Conservation (phyloP, 2,329 filamentous ascomycete genomes). For the Mariannaea elegans region DNA sequence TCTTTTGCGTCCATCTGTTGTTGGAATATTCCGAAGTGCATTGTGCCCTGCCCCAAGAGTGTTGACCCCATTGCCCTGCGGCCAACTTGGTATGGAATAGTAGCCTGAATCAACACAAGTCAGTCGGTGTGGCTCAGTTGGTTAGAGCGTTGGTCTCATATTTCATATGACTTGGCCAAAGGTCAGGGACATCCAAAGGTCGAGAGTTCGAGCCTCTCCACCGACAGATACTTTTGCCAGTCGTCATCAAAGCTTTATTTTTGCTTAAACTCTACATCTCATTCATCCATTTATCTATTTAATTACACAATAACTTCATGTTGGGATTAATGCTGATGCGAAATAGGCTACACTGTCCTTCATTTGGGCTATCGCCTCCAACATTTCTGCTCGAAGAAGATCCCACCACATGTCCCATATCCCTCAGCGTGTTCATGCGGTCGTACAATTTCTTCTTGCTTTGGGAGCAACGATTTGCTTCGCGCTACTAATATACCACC, state of each 20-base stretch:
- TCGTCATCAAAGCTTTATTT: no score
- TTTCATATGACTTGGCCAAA: constrained; percentile 17
- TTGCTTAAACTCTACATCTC: no score
- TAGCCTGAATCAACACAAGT: neutral
- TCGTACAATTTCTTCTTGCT: constrained; percentile 34
- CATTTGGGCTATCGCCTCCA: constrained; percentile 33
- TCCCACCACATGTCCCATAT: constrained; percentile 32
- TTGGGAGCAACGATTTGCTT: constrained; percentile 35
- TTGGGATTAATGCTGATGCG: neutral
- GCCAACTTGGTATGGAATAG: constrained; percentile 12
- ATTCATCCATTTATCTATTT: no score
- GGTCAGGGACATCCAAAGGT: constrained; percentile 25
- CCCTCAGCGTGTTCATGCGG: constrained; percentile 23
- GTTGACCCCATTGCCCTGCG: neutral
- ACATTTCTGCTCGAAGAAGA: constrained; percentile 33
- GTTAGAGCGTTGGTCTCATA: constrained; percentile 27
- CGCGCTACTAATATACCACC: constrained; percentile 31
- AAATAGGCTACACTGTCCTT: constrained; percentile 28
- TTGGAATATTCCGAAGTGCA: no score
- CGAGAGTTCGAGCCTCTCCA: constrained; percentile 26
- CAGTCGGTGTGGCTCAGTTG: constrained; percentile 26
- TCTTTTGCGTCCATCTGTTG: neutral
- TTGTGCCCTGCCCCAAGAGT: no score
- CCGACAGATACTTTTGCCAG: constrained; percentile 14
- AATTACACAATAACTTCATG: neutral